Evolutionary conservation across 179 eudicot species (phyloP).

Genomic region (Drosera spatulata): DNA sequence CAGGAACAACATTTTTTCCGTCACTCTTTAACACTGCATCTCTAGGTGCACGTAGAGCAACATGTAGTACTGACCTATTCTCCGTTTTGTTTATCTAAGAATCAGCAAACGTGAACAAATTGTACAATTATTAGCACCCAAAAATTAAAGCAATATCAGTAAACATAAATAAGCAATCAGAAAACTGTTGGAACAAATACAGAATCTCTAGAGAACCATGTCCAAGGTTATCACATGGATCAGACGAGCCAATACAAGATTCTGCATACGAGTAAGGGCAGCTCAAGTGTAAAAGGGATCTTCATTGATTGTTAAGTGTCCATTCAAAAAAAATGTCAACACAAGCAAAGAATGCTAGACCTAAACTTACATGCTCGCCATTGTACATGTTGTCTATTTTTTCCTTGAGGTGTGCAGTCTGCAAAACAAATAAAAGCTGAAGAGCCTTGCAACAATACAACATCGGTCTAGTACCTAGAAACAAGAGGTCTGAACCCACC

Average conservation of each 20-base stretch:
- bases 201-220: too few relatives aligned
- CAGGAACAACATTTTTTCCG: slow-evolving; percentile 90
- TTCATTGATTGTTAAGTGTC: background rate
- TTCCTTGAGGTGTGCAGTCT: slow-evolving; percentile 82
- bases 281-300: too few relatives aligned
- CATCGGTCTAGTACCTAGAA: background rate
- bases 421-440: slow-evolving; percentile 15
- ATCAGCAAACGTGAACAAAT: too few relatives aligned
- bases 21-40: slow-evolving; percentile 69
- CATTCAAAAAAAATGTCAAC: background rate
- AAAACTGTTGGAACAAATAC: too few relatives aligned
- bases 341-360: background rate
- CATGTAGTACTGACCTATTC: slow-evolving; percentile 88
- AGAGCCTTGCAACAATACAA: background rate
- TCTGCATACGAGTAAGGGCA: too few relatives aligned
- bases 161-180: too few relatives aligned
- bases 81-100: slow-evolving; percentile 91
- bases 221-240: too few relatives aligned
- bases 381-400: slow-evolving; percentile 71
- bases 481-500: slow-evolving; percentile 27
- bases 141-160: too few relatives aligned
- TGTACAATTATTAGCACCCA: too few relatives aligned
- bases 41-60: slow-evolving; percentile 94
- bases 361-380: slow-evolving; percentile 74
- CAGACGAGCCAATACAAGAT: too few relatives aligned